These are phyloP conservation scores for Phaeotremella fagi DNA, from an alignment of 768 basidiomycete genomes.

Conservation along the genomic window DNA sequence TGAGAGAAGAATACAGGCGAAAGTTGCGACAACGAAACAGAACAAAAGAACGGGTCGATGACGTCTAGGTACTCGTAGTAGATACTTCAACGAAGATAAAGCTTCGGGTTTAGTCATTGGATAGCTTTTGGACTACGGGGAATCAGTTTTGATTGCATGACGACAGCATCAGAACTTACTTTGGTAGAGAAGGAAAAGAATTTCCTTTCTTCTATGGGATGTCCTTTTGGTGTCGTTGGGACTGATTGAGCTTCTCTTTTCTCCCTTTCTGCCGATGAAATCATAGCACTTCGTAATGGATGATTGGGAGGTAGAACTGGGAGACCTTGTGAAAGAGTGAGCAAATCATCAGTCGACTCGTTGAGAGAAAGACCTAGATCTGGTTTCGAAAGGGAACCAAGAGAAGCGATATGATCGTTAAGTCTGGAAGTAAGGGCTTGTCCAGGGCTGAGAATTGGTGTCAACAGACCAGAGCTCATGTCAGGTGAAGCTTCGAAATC, in stretches of 20 bases:
- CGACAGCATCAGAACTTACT: slow-evolving; percentile 10
- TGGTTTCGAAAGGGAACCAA: slow-evolving; percentile 17
- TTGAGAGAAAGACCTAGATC: slow-evolving; percentile 6
- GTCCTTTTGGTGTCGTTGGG: slow-evolving; percentile 39
- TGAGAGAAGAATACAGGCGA: slow-evolving; percentile 27
- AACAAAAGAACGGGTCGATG: slow-evolving; percentile 29
- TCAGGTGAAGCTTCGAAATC: slow-evolving; percentile 17
- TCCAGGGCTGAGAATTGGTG: slow-evolving; percentile 10
- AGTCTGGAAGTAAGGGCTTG: not conserved
- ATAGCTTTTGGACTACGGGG: slow-evolving; percentile 6
- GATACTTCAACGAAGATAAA: slow-evolving; percentile 33
- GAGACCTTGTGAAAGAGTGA: slow-evolving; percentile 9
- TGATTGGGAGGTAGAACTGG: slow-evolving; percentile 32
- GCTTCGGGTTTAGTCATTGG: slow-evolving; percentile 20
- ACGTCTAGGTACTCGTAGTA: slow-evolving; percentile 43
- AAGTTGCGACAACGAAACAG: slow-evolving; percentile 25
- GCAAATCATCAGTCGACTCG: slow-evolving; percentile 2
- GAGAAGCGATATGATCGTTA: slow-evolving; percentile 21
- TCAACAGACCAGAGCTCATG: slow-evolving; percentile 6
- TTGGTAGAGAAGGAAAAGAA: slow-evolving; percentile 17
- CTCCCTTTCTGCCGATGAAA: slow-evolving; percentile 6
- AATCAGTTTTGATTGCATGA: not conserved
- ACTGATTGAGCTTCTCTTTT: slow-evolving; percentile 3
- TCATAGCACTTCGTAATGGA: slow-evolving; percentile 21
- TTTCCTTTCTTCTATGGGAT: slow-evolving; percentile 17